phyloP scores from a whole-genome alignment of 441 rosid species.

The Biscutella laevigata region DNA sequence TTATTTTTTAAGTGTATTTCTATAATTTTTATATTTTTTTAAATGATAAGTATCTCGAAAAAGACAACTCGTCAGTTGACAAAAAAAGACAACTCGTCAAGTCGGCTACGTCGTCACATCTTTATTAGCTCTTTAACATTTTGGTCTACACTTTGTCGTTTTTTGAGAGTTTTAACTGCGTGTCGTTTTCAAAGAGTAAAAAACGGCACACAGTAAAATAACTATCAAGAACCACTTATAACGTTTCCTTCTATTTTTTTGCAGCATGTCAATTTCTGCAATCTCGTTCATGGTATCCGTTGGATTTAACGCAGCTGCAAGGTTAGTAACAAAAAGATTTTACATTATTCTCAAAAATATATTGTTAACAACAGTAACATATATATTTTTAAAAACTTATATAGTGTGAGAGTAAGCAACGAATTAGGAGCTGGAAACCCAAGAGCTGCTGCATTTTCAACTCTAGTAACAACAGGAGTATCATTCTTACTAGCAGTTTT shows the following conservation, averaged over 20 bases:
- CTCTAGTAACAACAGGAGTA: slow-evolving; percentile 30
- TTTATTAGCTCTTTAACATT: not conserved
- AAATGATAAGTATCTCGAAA: too few relatives aligned
- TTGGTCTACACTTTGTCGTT: not conserved
- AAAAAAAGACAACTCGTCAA: too few relatives aligned
- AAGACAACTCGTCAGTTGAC: not conserved
- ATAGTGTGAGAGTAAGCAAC: slow-evolving; percentile 34
- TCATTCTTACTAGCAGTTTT: slow-evolving; percentile 33
- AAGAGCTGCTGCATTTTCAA: slow-evolving; percentile 29
- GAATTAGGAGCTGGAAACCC: slow-evolving; percentile 28
- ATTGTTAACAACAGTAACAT: not conserved
- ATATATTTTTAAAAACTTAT: too few relatives aligned
- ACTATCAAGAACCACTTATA: not conserved
- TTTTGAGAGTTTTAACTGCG: not conserved
- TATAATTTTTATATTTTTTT: too few relatives aligned
- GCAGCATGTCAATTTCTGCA: slow-evolving; percentile 35
- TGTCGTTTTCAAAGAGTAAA: not conserved
- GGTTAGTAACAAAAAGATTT: slow-evolving; percentile 2
- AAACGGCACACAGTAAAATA: slow-evolving; percentile 1
- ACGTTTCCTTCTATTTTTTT: too few relatives aligned
- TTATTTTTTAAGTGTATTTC: too few relatives aligned
- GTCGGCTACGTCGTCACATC: slow-evolving; percentile 1
- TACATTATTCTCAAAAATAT: not conserved
- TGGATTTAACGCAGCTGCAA: slow-evolving; percentile 48
- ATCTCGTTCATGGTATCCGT: slow-evolving; percentile 32